A percentile compares a stretch with the other conserved stretches of the same genome.
phyloP scores from a whole-genome alignment of 495 filamentous ascomycete species.

The Tuber magnatum region DNA sequence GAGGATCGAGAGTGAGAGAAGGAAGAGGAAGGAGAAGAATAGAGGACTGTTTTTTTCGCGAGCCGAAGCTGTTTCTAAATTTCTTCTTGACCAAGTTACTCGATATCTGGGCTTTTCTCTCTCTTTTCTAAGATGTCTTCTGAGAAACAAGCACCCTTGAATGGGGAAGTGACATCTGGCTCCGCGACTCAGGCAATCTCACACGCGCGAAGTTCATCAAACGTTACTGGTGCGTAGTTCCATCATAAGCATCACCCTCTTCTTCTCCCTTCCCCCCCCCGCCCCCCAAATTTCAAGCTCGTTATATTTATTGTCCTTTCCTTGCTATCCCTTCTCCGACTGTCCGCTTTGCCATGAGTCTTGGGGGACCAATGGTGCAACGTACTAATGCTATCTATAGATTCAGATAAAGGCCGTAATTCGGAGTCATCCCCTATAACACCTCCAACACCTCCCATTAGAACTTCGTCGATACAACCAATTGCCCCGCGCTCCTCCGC shows the following conservation, averaged over 20 bases:
- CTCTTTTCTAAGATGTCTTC: slow-evolving; percentile 34
- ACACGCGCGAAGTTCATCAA: slow-evolving; percentile 32
- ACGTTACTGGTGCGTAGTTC: slow-evolving; percentile 31
- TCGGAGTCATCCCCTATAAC: slow-evolving; percentile 6
- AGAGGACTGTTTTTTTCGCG: slow-evolving; percentile 26
- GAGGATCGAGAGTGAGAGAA: slow-evolving; percentile 25
- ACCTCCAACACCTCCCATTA: slow-evolving; percentile 24
- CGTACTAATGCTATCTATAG: slow-evolving; percentile 22
- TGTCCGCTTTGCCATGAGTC: slow-evolving; percentile 7
- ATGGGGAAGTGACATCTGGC: slow-evolving; percentile 21
- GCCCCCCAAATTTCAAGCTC: slow-evolving; percentile 12
- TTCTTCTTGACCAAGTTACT: slow-evolving; percentile 8
- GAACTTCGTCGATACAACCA: slow-evolving; percentile 36
- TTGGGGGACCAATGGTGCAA: slow-evolving; percentile 11
- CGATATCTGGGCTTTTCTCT: slow-evolving; percentile 14
- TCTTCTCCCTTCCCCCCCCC: too few relatives aligned
- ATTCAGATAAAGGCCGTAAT: slow-evolving; percentile 12
- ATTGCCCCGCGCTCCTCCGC: slow-evolving; percentile 17
- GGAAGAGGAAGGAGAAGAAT: slow-evolving; percentile 11
- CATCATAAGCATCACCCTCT: slow-evolving; percentile 1
- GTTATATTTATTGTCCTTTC: slow-evolving; percentile 19
- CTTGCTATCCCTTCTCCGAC: slow-evolving; percentile 8
- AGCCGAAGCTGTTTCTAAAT: slow-evolving; percentile 28
- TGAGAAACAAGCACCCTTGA: slow-evolving; percentile 30
- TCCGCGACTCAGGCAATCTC: slow-evolving; percentile 10